These are phyloP conservation scores for Penicillium rolfsii DNA, from an alignment of 2,329 filamentous ascomycete genomes.

Conservation along the genomic window DNA sequence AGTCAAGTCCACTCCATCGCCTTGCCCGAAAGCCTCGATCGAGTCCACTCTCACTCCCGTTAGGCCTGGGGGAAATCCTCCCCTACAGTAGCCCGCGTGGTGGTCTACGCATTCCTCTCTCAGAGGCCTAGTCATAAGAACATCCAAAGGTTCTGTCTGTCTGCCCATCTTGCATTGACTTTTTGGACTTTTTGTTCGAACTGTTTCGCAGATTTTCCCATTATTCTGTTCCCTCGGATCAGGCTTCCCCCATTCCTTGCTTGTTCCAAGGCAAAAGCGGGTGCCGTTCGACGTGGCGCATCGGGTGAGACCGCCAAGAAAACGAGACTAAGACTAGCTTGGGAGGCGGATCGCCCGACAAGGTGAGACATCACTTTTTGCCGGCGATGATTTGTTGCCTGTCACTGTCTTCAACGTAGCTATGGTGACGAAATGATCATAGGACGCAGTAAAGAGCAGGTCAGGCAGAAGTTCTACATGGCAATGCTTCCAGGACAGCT, in stretches of 20 bases:
- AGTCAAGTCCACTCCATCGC: not conserved
- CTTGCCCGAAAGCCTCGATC: not conserved
- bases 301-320: constrained; percentile 13
- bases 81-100: constrained; percentile 22
- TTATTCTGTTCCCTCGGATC: not conserved
- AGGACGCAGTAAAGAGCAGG: not conserved
- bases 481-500: not conserved
- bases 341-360: constrained; percentile 7
- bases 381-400: not conserved
- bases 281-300: not conserved
- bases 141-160: not conserved
- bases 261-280: not conserved
- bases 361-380: constrained; percentile 14
- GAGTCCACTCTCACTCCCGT: not conserved
- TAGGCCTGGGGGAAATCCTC: not conserved
- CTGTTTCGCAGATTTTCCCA: not conserved
- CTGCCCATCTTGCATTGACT: not conserved
- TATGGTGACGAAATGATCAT: not conserved
- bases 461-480: not conserved
- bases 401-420: not conserved
- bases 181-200: not conserved
- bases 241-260: not conserved
- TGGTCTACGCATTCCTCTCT: constrained; percentile 21
- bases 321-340: constrained; percentile 9
- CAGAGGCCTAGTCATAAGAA: not conserved